Conservation (phyloP, 2,329 filamentous ascomycete genomes). For the Aspergillus neoniger region DNA sequence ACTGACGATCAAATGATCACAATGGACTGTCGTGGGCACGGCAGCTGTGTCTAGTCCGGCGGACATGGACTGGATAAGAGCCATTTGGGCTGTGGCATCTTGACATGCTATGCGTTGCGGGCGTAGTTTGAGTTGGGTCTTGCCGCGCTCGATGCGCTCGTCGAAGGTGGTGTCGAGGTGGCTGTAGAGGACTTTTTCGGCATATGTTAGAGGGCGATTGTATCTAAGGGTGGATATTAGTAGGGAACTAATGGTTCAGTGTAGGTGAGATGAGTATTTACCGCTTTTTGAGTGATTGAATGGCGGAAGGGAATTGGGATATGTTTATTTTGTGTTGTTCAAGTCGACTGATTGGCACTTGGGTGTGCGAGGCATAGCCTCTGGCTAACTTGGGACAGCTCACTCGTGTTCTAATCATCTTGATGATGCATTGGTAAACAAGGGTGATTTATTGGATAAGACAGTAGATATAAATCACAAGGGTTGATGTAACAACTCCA, state of each 20-base stretch:
- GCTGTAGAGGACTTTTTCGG: not conserved
- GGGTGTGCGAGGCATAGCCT: not conserved
- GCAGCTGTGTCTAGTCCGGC: not conserved
- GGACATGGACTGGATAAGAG: not conserved
- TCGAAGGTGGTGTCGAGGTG: not conserved
- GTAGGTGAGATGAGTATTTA: not conserved
- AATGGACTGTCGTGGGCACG: not conserved
- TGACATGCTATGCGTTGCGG: not conserved
- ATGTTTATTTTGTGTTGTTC: not conserved
- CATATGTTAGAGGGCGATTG: not conserved
- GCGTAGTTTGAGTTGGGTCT: not conserved
- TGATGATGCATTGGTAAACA: not conserved
- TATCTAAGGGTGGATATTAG: not conserved
- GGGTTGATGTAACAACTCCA: too few relatives aligned
- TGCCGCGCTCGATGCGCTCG: not conserved
- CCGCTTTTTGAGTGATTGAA: not conserved
- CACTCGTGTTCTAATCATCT: not conserved
- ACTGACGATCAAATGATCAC: not conserved
- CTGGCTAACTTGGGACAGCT: not conserved
- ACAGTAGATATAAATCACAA: too few relatives aligned
- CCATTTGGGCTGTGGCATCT: not conserved
- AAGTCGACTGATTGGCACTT: not conserved
- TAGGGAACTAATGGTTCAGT: not conserved
- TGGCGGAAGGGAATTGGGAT: not conserved
- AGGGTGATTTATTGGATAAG: too few relatives aligned